phyloP scores from a whole-genome alignment of 179 eudicot species.

The Heliamphora ciliata region DNA sequence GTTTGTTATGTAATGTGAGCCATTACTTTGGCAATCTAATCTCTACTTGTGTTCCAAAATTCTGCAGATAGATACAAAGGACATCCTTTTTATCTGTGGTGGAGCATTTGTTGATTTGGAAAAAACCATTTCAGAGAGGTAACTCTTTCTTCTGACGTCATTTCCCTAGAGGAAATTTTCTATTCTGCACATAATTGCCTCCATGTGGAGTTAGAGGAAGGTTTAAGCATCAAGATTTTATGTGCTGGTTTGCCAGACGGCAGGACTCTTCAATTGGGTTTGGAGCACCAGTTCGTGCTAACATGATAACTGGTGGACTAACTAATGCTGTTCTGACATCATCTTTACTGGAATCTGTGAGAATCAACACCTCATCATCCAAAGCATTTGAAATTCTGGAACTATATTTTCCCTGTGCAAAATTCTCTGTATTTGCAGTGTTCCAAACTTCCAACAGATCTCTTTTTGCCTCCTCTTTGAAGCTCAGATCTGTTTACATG shows the following conservation, averaged over 20 bases:
- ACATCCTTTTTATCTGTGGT: slow-evolving; percentile 63
- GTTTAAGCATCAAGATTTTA: neutral
- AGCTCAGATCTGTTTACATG: neutral
- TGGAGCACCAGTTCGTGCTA: slow-evolving; percentile 73
- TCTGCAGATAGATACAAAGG: slow-evolving; percentile 53
- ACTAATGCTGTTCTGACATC: slow-evolving; percentile 46
- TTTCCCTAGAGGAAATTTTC: neutral
- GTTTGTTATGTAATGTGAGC: neutral
- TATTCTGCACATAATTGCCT: neutral
- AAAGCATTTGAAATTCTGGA: slow-evolving; percentile 10
- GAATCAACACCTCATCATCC: slow-evolving; percentile 14
- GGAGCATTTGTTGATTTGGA: slow-evolving; percentile 67
- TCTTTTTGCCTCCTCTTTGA: neutral
- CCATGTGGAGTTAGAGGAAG: slow-evolving; percentile 13
- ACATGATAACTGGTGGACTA: slow-evolving; percentile 48
- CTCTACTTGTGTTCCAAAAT: slow-evolving; percentile 5
- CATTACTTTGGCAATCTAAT: slow-evolving; percentile 4
- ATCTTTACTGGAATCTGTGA: slow-evolving; percentile 57
- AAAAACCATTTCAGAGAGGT: slow-evolving; percentile 67
- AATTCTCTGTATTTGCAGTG: neutral
- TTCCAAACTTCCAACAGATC: neutral
- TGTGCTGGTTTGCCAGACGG: slow-evolving; percentile 35
- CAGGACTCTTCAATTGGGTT: slow-evolving; percentile 71
- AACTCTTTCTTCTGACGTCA: neutral
- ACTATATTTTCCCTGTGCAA: neutral